Percentiles rank a stretch among this genome's conserved stretches.
phyloP scores from a whole-genome alignment of 371 early-diverging fungal genomes.

The Choanephora cucurbitarum region DNA sequence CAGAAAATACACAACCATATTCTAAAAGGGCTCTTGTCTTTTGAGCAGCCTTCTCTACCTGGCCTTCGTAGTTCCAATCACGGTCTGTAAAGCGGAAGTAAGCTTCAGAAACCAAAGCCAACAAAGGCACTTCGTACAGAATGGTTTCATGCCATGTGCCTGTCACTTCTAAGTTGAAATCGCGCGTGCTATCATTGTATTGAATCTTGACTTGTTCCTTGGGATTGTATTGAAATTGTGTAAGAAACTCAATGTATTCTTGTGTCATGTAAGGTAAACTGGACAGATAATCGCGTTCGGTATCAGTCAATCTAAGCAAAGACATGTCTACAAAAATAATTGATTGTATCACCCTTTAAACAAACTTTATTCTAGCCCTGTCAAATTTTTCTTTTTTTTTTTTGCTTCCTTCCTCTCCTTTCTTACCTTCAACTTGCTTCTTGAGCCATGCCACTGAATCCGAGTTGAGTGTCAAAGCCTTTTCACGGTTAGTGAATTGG shows the following conservation, averaged over 20 bases:
- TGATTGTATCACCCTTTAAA: neutral
- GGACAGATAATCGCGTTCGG: conserved; percentile 59
- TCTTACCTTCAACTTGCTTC: conserved; percentile 47
- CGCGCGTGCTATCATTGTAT: conserved; percentile 32
- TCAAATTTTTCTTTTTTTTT: neutral
- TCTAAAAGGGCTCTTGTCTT: conserved; percentile 57
- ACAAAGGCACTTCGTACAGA: conserved; percentile 74
- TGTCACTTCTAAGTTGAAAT: conserved; percentile 50
- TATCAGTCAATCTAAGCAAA: conserved; percentile 40
- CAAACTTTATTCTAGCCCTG: neutral
- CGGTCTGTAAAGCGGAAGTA: conserved; percentile 70
- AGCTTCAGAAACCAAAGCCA: conserved; percentile 73
- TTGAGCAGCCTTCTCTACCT: conserved; percentile 51
- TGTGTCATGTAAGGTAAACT: conserved; percentile 53
- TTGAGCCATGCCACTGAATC: conserved; percentile 53
- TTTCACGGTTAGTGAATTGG: conserved; percentile 69
- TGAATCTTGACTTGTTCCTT: conserved; percentile 51
- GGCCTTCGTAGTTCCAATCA: conserved; percentile 71
- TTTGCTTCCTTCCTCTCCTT: no score
- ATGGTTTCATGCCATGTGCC: conserved; percentile 78
- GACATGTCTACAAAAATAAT: conserved; percentile 28
- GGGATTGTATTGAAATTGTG: conserved; percentile 62
- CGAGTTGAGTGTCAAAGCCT: conserved; percentile 41
- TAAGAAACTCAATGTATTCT: conserved; percentile 62
- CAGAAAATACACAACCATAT: conserved; percentile 70